Percentiles rank a stretch among this genome's conserved stretches.
Evolutionary conservation across 441 rosid species (phyloP).

Genomic region (Corymbia calophylla): DNA sequence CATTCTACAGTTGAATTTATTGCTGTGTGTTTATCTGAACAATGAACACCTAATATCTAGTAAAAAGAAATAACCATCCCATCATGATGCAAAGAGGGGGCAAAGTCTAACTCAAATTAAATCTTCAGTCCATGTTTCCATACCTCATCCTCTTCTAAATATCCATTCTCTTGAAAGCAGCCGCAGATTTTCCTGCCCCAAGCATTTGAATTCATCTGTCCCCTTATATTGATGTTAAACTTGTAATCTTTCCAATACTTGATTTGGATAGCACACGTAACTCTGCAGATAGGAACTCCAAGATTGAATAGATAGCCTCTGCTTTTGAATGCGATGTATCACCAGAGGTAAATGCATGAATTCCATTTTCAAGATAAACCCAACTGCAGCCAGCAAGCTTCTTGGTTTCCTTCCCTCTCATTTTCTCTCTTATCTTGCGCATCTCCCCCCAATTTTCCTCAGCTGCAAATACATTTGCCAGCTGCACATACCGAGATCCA

Average conservation of each 20-base stretch:
- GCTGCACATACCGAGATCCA: constrained; percentile 67
- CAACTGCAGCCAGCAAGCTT: constrained; percentile 73
- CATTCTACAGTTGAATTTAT: neutral
- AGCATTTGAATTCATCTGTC: neutral
- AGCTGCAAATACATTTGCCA: constrained; percentile 72
- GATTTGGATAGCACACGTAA: constrained; percentile 11
- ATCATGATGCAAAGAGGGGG: neutral
- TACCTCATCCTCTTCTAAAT: neutral
- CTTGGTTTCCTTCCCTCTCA: constrained; percentile 57
- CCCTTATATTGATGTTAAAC: neutral
- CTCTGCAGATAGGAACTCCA: constrained; percentile 36
- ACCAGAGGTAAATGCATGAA: constrained; percentile 48
- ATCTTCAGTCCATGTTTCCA: neutral
- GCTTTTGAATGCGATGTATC: constrained; percentile 38
- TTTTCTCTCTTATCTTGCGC: constrained; percentile 55
- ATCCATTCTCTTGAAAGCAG: neutral
- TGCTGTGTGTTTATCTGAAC: neutral
- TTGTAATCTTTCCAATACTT: neutral
- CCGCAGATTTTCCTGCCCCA: neutral
- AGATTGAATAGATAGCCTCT: constrained; percentile 35
- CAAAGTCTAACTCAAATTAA: neutral
- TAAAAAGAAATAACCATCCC: neutral
- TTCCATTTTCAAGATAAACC: constrained; percentile 37
- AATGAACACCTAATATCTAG: neutral
- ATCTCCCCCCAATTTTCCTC: constrained; percentile 59